Evolutionary conservation across 139 green algal genomes (phyloP), one percentile per base, ranked within the genome.

Genomic region (Astrephomene gubernaculifera): DNA sequence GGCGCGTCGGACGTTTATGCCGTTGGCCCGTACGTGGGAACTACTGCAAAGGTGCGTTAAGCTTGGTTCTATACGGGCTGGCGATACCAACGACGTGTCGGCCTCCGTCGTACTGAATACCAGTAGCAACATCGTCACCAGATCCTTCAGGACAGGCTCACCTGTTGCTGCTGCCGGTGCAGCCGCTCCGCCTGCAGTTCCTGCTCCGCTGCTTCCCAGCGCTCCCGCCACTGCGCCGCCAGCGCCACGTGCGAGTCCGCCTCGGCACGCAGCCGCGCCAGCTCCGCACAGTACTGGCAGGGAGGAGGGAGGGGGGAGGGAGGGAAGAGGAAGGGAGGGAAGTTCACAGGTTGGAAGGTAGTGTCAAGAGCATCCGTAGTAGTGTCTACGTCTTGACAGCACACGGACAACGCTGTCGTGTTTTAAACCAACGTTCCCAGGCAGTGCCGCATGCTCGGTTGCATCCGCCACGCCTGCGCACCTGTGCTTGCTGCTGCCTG

Each of bases 401-500:
- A 71, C n/a, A n/a, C n/a, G n/a, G n/a, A n/a, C n/a, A n/a, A n/a
- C n/a, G n/a, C n/a, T n/a, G n/a, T n/a, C n/a, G n/a, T n/a, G n/a
- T n/a, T n/a, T n/a, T n/a, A n/a, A n/a, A n/a, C n/a, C n/a, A n/a
- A n/a, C n/a, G n/a, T n/a, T n/a, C n/a, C 57, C 24, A 33, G 14
- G 21, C 57, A 31, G 57, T 65, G 57, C 21, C 57, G 7, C 21
- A 65, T 29, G 57, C 57, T 10, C 21, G 21, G 21, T 21, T n/a
- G 21, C 57, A 25, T 7, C 21, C 17, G 17, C 7, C 12, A 25
- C 7, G 21, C 17, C 17, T 70, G 63, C 70, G 41, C 71, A 82
- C 74, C 74, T 82, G 24, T 27, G 36, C 54, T 38, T n/a, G 21
- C 54, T 82, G 74, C 74, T 43, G 36, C 54, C 39, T 36, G 36